Evolutionary conservation across 2,329 filamentous ascomycete species (phyloP).

Genomic region (Penicillium psychrosexuale): DNA sequence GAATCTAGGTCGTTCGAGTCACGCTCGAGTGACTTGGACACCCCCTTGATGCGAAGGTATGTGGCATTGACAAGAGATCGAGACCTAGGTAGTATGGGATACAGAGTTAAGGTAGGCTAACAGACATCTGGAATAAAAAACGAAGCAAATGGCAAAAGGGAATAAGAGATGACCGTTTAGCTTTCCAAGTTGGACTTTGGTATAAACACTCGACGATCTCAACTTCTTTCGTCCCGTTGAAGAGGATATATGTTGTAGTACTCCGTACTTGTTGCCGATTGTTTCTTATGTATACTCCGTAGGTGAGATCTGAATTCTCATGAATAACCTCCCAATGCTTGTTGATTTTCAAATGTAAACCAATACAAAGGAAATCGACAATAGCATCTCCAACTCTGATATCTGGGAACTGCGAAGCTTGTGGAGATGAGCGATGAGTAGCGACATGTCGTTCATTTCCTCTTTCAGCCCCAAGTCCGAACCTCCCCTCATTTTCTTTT

Average conservation of each 20-base stretch:
- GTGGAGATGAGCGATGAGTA: not conserved
- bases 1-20: not conserved
- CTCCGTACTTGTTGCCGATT: not conserved
- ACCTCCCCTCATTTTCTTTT: not conserved
- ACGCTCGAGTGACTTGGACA: not conserved
- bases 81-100: not conserved
- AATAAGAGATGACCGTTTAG: not conserved
- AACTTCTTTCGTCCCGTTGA: not conserved
- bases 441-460: not conserved
- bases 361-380: not conserved
- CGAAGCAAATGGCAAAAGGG: not conserved
- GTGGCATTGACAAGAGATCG: not conserved
- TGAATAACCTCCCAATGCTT: not conserved
- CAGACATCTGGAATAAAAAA: not conserved
- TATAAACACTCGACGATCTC: not conserved
- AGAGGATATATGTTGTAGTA: not conserved
- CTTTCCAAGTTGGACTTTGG: not conserved
- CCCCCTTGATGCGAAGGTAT: not conserved
- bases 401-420: not conserved
- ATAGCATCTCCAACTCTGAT: not conserved
- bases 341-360: not conserved
- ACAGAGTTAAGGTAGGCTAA: not conserved
- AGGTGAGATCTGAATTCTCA: not conserved
- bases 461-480: constrained; percentile 3
- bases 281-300: not conserved